Base-by-base conservation (phyloP, 2,329 filamentous ascomycete species). In the Microdochium bolleyi region DNA sequence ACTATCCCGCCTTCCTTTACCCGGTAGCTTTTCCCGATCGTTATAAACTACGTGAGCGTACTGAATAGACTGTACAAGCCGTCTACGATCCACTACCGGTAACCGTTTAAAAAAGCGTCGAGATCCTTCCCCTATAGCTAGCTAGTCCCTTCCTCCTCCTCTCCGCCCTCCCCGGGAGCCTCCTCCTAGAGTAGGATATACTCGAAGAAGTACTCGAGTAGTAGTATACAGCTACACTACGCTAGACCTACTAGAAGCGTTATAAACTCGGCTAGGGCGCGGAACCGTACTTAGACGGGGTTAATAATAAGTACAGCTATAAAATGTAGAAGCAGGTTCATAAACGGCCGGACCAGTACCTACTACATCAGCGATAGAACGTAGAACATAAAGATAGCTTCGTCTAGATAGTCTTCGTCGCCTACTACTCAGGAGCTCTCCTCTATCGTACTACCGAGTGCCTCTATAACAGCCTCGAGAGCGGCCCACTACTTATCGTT, bases 131-230 rank as follows among this genome's bases (percentile, higher is more conserved):
- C 48, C 53, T 24, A 19, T 14, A 44, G 22, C 50, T n/a, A 54
- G 19, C 21, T 50, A 51, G 24, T 49, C 22, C 51, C 27, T 16
- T 24, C 41, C 37, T 49, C 52, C 49, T 52, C 32, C 30, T 37
- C 49, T 50, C 48, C 32, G 27, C 53, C 55, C 13, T 54, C 50
- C n/a, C 49, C 53, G n/a, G 55, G 37, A 37, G 54, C 14, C 10
- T 30, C 21, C 14, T 34, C 30, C 30, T 34, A 14, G 30, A 34
- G 8, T 34, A 14, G 30, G 30, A 34, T 34, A 34, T 34, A 14
- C 30, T 34, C 30, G 30, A 34, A 34, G 30, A 34, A 34, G 14
- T 34, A 34, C 30, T n/a, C n/a, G n/a, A n/a, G n/a, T n/a, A n/a
- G n/a, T n/a, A n/a, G n/a, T n/a, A n/a, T n/a, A n/a, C n/a, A n/a